A percentile compares a stretch with the other conserved stretches of the same genome.
These are phyloP conservation scores for Bromus sterilis DNA, from an alignment of 176 grass and related monocot genomes.

Conservation along the genomic window DNA sequence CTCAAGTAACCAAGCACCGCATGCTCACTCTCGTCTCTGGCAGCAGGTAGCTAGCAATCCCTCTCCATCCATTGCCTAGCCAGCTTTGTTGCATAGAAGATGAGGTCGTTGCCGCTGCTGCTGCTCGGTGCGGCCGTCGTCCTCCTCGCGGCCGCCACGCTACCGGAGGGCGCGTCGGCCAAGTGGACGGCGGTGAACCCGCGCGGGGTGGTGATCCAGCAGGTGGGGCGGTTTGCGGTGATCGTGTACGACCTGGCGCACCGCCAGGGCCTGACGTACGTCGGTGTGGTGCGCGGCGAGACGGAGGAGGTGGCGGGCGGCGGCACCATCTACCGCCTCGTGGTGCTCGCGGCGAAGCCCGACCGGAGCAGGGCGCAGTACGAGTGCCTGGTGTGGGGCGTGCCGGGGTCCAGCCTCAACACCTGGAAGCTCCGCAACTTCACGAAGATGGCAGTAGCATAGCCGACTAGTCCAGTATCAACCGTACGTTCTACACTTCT, in stretches of 20 bases:
- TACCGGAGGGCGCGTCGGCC: neutral
- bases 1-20: neutral
- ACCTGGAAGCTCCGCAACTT: constrained; percentile 30
- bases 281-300: neutral
- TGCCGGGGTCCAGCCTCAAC: constrained; percentile 5
- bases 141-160: neutral
- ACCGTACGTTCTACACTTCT: too few species aligned
- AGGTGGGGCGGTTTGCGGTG: constrained; percentile 33
- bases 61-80: too few species aligned
- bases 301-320: constrained; percentile 26
- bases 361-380: neutral
- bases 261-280: neutral
- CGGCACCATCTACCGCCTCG: constrained; percentile 30
- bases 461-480: neutral
- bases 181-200: neutral
- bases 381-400: constrained; percentile 32
- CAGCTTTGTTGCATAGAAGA: too few species aligned
- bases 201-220: neutral
- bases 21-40: too few species aligned
- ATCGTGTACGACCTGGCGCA: constrained; percentile 20
- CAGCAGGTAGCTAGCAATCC: too few species aligned
- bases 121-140: neutral
- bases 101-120: neutral
- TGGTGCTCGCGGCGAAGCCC: neutral
- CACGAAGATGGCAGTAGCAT: neutral